Evolutionary conservation across 2,329 filamentous ascomycete genomes (phyloP).

Genomic region (Pseudocercospora ulei): DNA sequence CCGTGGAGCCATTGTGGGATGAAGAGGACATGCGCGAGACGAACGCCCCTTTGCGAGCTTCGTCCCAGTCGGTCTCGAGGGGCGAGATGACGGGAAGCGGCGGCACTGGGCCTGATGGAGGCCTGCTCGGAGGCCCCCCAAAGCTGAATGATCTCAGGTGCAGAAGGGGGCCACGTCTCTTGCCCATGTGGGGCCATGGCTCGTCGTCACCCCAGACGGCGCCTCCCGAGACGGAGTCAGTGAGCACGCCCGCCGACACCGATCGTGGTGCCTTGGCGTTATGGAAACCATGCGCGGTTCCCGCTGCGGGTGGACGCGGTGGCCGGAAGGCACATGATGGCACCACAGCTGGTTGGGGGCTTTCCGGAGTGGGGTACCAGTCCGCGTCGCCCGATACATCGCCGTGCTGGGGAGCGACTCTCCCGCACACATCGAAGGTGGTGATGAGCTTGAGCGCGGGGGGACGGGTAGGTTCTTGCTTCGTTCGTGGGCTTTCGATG

Average conservation of each 20-base stretch:
- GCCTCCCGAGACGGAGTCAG: conserved; percentile 16
- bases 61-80: conserved; percentile 8
- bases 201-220: conserved; percentile 16
- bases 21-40: conserved; percentile 36
- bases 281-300: conserved; percentile 20
- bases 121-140: conserved; percentile 33
- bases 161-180: conserved; percentile 19
- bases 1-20: conserved; percentile 37
- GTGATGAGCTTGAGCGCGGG: no score
- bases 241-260: conserved; percentile 26
- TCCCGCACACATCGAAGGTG: no score
- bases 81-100: conserved; percentile 35
- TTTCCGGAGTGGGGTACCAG: conserved; percentile 26
- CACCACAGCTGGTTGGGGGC: conserved; percentile 24
- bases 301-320: conserved; percentile 24
- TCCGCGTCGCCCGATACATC: background rate
- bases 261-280: conserved; percentile 23
- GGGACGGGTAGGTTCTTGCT: background rate
- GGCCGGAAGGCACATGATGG: conserved; percentile 29
- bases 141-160: conserved; percentile 33
- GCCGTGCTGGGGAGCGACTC: no score
- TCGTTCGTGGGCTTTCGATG: conserved; percentile 32
- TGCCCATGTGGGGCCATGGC: conserved; percentile 11
- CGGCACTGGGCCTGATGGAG: conserved; percentile 38
- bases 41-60: conserved; percentile 19